A percentile compares a stretch with the other conserved stretches of the same genome.
Conservation (phyloP, 106 monocot species). For the Hemerocallis citrina region DNA sequence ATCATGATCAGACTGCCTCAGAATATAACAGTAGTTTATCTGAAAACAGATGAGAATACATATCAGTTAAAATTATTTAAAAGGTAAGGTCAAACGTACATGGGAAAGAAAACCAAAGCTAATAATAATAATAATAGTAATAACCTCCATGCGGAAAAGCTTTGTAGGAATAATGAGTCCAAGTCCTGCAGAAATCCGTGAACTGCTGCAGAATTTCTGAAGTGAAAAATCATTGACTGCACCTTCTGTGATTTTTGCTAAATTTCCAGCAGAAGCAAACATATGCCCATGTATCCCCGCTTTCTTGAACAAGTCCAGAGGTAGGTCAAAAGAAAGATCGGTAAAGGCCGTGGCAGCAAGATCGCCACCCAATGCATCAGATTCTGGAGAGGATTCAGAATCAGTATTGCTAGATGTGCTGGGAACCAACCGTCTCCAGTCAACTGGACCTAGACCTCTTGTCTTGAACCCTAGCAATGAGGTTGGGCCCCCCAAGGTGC, state of each 20-base stretch:
- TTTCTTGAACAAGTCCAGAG: slow-evolving; percentile 55
- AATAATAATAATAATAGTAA: no score
- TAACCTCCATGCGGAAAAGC: slow-evolving; percentile 80
- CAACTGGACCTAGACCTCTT: slow-evolving; percentile 71
- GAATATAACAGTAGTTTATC: slow-evolving; percentile 87
- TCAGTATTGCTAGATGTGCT: slow-evolving; percentile 23
- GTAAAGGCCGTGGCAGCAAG: slow-evolving; percentile 71
- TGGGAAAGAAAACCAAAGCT: background rate
- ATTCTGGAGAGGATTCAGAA: slow-evolving; percentile 20
- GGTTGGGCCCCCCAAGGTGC: slow-evolving; percentile 50
- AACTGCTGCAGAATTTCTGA: slow-evolving; percentile 24
- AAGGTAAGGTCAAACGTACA: background rate
- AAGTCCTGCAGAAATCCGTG: slow-evolving; percentile 59
- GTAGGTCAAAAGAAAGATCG: slow-evolving; percentile 81
- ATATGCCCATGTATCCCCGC: slow-evolving; percentile 72
- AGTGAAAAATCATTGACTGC: slow-evolving; percentile 41
- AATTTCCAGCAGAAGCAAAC: slow-evolving; percentile 63
- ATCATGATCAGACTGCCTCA: slow-evolving; percentile 68
- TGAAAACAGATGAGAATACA: slow-evolving; percentile 32
- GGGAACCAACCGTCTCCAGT: slow-evolving; percentile 43
- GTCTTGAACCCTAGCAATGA: slow-evolving; percentile 60
- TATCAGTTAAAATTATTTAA: background rate
- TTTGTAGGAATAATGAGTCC: slow-evolving; percentile 80
- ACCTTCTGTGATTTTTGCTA: slow-evolving; percentile 35
- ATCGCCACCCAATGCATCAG: slow-evolving; percentile 76